Conservation (phyloP, 164 flowering plant genomes). For the Sedum album region DNA sequence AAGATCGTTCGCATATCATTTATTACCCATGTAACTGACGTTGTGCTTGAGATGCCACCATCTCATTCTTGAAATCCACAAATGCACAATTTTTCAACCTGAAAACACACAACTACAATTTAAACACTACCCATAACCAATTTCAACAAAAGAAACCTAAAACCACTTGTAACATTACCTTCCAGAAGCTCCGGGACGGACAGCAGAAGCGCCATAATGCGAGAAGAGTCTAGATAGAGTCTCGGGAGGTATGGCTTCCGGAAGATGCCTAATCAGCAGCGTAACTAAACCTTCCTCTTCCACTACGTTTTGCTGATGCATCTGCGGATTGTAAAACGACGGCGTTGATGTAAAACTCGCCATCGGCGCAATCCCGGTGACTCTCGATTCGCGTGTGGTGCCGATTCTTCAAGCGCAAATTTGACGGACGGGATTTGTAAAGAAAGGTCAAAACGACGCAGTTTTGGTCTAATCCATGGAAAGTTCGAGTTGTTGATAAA, state of each 20-base stretch:
- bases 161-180: slow-evolving; percentile 23
- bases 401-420: no score
- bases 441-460: background rate
- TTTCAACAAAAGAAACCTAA: background rate
- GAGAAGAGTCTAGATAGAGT: slow-evolving; percentile 72
- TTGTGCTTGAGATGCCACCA: slow-evolving; percentile 68
- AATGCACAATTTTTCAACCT: slow-evolving; percentile 88
- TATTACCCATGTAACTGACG: slow-evolving; percentile 69
- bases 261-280: slow-evolving; percentile 70
- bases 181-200: slow-evolving; percentile 57
- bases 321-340: background rate
- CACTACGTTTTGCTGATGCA: background rate
- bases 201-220: slow-evolving; percentile 71
- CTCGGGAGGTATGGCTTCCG: slow-evolving; percentile 73
- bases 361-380: background rate
- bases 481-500: background rate
- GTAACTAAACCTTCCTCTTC: slow-evolving; percentile 20
- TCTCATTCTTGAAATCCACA: slow-evolving; percentile 69
- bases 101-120: slow-evolving; percentile 9
- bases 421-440: no score
- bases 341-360: background rate
- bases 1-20: no score
- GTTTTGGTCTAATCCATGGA: background rate
- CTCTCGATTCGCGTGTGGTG: no score
- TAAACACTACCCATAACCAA: background rate